Conservation (phyloP, 2,329 filamentous ascomycete species). For the Neopestalotiopsis sp. region DNA sequence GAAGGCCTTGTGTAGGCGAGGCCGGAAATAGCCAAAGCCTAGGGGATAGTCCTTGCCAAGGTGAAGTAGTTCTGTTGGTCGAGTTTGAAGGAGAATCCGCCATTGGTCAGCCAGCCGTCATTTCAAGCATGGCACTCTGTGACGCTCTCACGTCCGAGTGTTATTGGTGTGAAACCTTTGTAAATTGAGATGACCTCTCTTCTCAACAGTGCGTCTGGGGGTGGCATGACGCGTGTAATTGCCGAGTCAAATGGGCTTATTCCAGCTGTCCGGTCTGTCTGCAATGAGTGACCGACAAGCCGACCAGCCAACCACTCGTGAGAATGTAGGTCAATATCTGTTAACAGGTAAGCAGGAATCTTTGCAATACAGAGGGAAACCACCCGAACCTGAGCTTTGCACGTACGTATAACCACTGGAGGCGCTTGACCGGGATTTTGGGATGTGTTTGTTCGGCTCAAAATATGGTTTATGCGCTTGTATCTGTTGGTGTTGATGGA, state of each 20-base stretch:
- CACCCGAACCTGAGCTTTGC: too few relatives aligned
- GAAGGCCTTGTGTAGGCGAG: constrained; percentile 85
- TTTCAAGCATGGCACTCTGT: neutral
- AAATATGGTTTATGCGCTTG: too few relatives aligned
- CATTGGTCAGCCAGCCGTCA: neutral
- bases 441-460: too few relatives aligned
- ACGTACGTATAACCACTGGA: too few relatives aligned
- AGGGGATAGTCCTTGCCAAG: constrained; percentile 86
- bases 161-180: constrained; percentile 59
- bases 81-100: neutral
- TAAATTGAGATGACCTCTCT: constrained; percentile 84
- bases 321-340: too few relatives aligned
- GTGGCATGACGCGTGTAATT: constrained; percentile 28
- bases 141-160: too few relatives aligned
- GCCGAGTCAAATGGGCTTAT: neutral
- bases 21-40: constrained; percentile 80
- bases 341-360: too few relatives aligned
- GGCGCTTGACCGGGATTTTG: too few relatives aligned
- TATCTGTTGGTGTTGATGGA: too few relatives aligned
- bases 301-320: too few relatives aligned
- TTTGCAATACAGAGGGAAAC: too few relatives aligned
- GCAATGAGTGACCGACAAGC: neutral
- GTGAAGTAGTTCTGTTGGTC: constrained; percentile 73
- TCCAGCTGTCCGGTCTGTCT: neutral
- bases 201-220: constrained; percentile 64